Percentiles rank a stretch among this genome's conserved stretches.
These are phyloP conservation scores for Aspergillus persii DNA, from an alignment of 2,329 filamentous ascomycete genomes.

Conservation along the genomic window DNA sequence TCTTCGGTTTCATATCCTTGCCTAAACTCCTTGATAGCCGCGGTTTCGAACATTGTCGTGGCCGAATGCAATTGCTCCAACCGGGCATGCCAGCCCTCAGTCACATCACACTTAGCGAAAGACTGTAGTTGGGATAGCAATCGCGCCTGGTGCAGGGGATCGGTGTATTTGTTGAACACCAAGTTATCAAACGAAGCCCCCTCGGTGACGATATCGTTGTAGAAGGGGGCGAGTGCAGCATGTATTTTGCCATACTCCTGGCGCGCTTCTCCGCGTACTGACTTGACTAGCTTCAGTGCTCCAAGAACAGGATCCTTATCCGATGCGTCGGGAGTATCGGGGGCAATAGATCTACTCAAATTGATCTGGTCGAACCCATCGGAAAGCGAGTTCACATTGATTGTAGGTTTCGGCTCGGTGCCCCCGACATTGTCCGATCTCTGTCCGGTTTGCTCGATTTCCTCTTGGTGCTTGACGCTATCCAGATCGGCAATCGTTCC, in stretches of 20 bases:
- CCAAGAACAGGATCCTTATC: slow-evolving; percentile 66
- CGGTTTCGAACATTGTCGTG: slow-evolving; percentile 82
- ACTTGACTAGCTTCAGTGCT: slow-evolving; percentile 68
- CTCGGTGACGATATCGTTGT: slow-evolving; percentile 73
- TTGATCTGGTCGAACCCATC: slow-evolving; percentile 81
- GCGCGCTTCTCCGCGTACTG: slow-evolving; percentile 78
- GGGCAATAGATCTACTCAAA: slow-evolving; percentile 44
- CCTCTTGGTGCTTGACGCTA: slow-evolving; percentile 28
- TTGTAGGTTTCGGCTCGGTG: slow-evolving; percentile 15
- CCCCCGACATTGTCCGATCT: slow-evolving; percentile 15
- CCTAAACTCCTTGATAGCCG: slow-evolving; percentile 87
- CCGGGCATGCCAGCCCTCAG: slow-evolving; percentile 68
- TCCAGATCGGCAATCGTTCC: slow-evolving; percentile 29
- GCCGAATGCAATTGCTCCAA: slow-evolving; percentile 72
- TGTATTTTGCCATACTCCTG: slow-evolving; percentile 91
- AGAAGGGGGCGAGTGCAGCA: slow-evolving; percentile 82
- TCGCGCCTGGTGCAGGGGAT: slow-evolving; percentile 85
- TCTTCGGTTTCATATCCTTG: slow-evolving; percentile 88
- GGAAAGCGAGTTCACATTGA: slow-evolving; percentile 39
- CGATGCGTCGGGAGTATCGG: slow-evolving; percentile 34
- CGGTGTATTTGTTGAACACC: slow-evolving; percentile 80
- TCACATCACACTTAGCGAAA: slow-evolving; percentile 79
- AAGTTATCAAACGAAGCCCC: slow-evolving; percentile 72
- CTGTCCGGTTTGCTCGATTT: slow-evolving; percentile 14
- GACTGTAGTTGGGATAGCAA: slow-evolving; percentile 78